These are phyloP conservation scores for Phytopythium mirpurense DNA, from an alignment of 352 stramenopile genomes.

Conservation along the genomic window DNA sequence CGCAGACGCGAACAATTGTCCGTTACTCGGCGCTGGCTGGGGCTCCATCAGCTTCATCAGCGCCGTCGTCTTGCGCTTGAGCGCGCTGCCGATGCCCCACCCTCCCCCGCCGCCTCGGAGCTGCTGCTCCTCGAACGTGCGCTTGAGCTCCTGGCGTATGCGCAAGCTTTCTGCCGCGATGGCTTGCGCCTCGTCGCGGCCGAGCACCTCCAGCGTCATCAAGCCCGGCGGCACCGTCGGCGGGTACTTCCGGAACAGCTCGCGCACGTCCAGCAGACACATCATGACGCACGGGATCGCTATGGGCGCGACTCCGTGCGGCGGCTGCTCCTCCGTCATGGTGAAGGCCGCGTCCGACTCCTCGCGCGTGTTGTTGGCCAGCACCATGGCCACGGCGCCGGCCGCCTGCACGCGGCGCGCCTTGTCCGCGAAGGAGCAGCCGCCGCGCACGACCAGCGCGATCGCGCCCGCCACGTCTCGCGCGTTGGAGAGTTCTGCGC, in stretches of 20 bases:
- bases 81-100: constrained; percentile 18
- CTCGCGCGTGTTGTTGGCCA: constrained; percentile 53
- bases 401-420: constrained; percentile 45
- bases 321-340: constrained; percentile 32
- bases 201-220: constrained; percentile 42
- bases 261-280: constrained; percentile 49
- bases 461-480: constrained; percentile 39
- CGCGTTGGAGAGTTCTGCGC: constrained; percentile 39
- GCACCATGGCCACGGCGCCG: constrained; percentile 43
- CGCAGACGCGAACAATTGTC: not conserved
- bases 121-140: constrained; percentile 10
- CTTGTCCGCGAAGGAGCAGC: constrained; percentile 68
- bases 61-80: constrained; percentile 46
- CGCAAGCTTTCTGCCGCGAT: constrained; percentile 33
- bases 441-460: constrained; percentile 57
- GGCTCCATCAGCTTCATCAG: constrained; percentile 50
- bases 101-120: constrained; percentile 11
- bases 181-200: constrained; percentile 11
- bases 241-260: constrained; percentile 60
- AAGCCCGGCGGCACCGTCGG: constrained; percentile 36
- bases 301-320: constrained; percentile 11
- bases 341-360: constrained; percentile 55
- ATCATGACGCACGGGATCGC: constrained; percentile 66
- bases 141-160: constrained; percentile 4
- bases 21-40: constrained; percentile 4